A percentile compares a stretch with the other conserved stretches of the same genome.
Conservation (phyloP, 2,329 filamentous ascomycete genomes). For the Phialemoniopsis sp. region DNA sequence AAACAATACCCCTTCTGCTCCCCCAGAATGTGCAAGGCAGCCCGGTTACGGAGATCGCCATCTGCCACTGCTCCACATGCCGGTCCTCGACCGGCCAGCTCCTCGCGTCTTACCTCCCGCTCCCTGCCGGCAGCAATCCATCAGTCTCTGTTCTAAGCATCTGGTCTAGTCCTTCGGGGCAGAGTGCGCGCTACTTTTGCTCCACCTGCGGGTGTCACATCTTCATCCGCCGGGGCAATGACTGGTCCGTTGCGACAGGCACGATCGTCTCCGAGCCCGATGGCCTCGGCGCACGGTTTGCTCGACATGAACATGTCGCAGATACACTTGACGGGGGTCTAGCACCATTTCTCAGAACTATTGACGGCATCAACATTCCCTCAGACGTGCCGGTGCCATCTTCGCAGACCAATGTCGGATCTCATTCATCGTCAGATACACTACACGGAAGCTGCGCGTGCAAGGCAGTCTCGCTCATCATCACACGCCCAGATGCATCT, state of each 20-base stretch:
- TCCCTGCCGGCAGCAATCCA: constrained; percentile 8
- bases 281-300: constrained; percentile 1
- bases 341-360: constrained; percentile 20
- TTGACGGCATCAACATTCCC: constrained; percentile 1
- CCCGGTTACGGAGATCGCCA: constrained; percentile 1
- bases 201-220: constrained; percentile 34
- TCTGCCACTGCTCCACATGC: constrained; percentile 21
- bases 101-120: constrained; percentile 29
- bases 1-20: no score
- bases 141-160: not conserved
- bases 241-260: constrained; percentile 33
- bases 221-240: constrained; percentile 14
- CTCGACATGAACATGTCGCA: constrained; percentile 16
- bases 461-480: constrained; percentile 47
- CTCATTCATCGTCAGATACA: not conserved
- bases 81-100: constrained; percentile 26
- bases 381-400: no score
- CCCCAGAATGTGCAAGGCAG: not conserved
- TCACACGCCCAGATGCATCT: constrained; percentile 47
- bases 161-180: constrained; percentile 5
- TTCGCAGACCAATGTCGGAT: not conserved
- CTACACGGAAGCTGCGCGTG: constrained; percentile 38
- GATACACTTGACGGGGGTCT: constrained; percentile 32
- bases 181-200: constrained; percentile 30
- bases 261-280: constrained; percentile 14